These are phyloP conservation scores for Pugionium dolabratum DNA, from an alignment of 345 rosid species.

Conservation along the genomic window DNA sequence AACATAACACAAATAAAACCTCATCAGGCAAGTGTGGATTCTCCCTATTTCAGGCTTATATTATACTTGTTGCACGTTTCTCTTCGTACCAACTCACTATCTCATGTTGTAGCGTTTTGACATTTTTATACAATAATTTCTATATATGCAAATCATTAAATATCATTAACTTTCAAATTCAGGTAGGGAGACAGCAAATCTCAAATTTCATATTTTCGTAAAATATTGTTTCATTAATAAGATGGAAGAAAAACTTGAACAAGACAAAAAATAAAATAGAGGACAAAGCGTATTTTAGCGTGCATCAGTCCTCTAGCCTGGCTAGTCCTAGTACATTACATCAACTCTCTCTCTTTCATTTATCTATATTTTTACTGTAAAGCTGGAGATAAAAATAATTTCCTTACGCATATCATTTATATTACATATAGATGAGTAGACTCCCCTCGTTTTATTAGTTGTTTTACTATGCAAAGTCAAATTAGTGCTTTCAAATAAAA, in stretches of 20 bases:
- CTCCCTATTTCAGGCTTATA: slow-evolving; percentile 28
- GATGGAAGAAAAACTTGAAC: slow-evolving; percentile 11
- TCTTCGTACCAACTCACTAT: slow-evolving; percentile 23
- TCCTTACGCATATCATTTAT: not conserved
- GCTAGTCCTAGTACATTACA: slow-evolving; percentile 30
- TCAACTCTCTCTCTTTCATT: not conserved
- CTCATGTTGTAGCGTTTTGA: slow-evolving; percentile 33
- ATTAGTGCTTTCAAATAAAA: too few relatives aligned
- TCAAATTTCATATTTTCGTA: slow-evolving; percentile 13
- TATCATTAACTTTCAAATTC: slow-evolving; percentile 4
- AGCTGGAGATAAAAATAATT: not conserved
- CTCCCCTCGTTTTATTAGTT: not conserved
- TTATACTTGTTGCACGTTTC: slow-evolving; percentile 8
- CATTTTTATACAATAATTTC: slow-evolving; percentile 18
- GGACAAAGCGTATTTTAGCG: slow-evolving; percentile 19
- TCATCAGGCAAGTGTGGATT: slow-evolving; percentile 30
- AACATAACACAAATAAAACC: slow-evolving; percentile 11
- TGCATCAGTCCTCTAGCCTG: slow-evolving; percentile 20
- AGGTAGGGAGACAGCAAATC: slow-evolving; percentile 13
- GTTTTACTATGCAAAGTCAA: too few relatives aligned
- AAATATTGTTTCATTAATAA: slow-evolving; percentile 6
- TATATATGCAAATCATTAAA: slow-evolving; percentile 10
- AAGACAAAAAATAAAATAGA: slow-evolving; percentile 5
- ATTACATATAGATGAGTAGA: not conserved
- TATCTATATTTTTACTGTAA: not conserved